Evolutionary conservation across 257 asterid genomes (phyloP).

Genomic region (Nicotiana attenuata): DNA sequence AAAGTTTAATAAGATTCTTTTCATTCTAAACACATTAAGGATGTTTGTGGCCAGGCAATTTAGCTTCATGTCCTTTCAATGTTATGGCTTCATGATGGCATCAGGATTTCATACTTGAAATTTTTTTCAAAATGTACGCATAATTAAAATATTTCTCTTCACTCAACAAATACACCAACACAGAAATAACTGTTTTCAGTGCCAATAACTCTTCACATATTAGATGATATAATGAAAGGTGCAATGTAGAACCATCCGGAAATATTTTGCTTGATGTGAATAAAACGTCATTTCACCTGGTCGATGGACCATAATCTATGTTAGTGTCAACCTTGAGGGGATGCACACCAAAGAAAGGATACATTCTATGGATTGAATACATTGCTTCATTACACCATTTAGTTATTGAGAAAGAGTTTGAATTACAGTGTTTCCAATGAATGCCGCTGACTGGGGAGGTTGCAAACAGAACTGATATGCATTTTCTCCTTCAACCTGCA

Average conservation of each 20-base stretch:
- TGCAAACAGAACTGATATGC: slow-evolving; percentile 88
- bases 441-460: slow-evolving; percentile 87
- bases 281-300: background rate
- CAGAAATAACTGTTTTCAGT: background rate
- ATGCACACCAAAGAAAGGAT: background rate
- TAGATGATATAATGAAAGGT: background rate
- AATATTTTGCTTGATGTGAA: background rate
- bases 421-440: slow-evolving; percentile 95
- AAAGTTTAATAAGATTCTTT: background rate
- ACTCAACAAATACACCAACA: background rate
- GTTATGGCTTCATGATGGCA: background rate
- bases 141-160: background rate
- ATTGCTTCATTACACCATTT: background rate
- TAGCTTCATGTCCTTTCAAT: background rate
- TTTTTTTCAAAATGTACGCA: background rate
- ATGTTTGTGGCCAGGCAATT: background rate
- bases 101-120: background rate
- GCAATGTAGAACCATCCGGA: background rate
- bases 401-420: background rate
- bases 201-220: background rate
- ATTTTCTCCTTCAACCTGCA: slow-evolving; percentile 72
- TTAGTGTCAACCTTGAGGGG: background rate
- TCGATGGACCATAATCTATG: background rate
- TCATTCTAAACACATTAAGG: background rate
- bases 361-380: background rate